These are phyloP conservation scores for Pseudogymnoascus sp. DNA, from an alignment of 2,329 filamentous ascomycete genomes.

Conservation along the genomic window DNA sequence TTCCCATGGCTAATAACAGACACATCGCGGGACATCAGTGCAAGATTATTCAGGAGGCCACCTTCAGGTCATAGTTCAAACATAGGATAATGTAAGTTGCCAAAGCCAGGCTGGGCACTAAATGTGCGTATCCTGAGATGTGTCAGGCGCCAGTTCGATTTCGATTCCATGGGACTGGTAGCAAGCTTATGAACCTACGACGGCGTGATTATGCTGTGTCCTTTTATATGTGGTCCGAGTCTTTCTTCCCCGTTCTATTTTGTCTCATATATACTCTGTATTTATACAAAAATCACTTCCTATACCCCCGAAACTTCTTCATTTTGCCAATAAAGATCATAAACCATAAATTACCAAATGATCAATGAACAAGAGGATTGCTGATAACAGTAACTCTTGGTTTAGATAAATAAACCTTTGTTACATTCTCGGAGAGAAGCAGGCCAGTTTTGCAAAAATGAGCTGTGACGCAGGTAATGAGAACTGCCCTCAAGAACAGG, in stretches of 20 bases:
- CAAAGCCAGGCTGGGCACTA: background rate
- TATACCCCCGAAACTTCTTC: background rate
- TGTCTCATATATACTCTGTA: background rate
- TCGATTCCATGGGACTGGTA: slow-evolving; percentile 4
- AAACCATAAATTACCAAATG: background rate
- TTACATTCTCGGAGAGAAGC: background rate
- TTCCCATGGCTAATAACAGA: background rate
- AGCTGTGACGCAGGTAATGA: background rate
- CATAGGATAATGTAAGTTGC: background rate
- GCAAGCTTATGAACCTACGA: background rate
- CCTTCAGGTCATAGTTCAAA: background rate
- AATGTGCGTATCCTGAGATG: background rate
- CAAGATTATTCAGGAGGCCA: background rate
- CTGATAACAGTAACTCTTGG: background rate
- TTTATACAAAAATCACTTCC: background rate
- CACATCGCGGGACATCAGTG: background rate
- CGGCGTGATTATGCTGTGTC: background rate
- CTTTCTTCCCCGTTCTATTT: background rate
- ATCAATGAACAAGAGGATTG: background rate
- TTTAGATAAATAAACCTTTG: background rate
- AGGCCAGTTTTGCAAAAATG: background rate
- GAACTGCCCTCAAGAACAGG: background rate
- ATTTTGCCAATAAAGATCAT: background rate
- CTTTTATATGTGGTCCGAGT: background rate
- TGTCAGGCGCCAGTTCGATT: background rate